phyloP scores from a whole-genome alignment of 805 yeast species.

The Wickerhamomyces hampshirensis region DNA sequence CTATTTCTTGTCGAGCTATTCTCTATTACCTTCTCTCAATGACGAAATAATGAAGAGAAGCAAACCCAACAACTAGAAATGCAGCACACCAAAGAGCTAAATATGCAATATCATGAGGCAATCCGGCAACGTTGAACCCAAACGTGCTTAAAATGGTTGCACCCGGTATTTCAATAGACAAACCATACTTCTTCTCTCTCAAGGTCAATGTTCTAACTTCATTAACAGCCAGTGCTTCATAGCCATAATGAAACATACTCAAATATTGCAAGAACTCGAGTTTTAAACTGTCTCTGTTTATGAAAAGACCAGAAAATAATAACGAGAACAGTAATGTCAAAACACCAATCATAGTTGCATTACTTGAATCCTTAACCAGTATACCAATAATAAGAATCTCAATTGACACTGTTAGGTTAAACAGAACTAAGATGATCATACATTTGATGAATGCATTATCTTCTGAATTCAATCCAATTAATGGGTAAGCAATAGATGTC shows the following conservation, averaged over 20 bases:
- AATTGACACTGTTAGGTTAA: conserved; percentile 81
- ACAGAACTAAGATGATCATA: conserved; percentile 64
- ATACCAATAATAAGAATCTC: conserved; percentile 88
- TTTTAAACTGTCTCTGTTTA: conserved; percentile 66
- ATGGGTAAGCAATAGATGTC: conserved; percentile 77
- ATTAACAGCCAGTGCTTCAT: conserved; percentile 87
- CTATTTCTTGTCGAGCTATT: background rate
- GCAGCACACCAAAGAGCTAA: conserved; percentile 51
- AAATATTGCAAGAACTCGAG: conserved; percentile 75
- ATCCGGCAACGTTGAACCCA: conserved; percentile 83
- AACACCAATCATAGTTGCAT: conserved; percentile 86
- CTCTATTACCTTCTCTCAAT: conserved; percentile 40
- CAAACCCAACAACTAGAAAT: conserved; percentile 67
- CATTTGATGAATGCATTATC: conserved; percentile 70
- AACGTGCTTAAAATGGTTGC: conserved; percentile 94
- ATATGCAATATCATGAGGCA: conserved; percentile 58
- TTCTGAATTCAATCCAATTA: conserved; percentile 81
- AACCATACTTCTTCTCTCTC: conserved; percentile 85
- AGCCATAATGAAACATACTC: conserved; percentile 92
- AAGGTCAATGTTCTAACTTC: conserved; percentile 85
- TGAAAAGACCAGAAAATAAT: conserved; percentile 88
- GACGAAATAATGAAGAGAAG: conserved; percentile 66
- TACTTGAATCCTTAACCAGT: conserved; percentile 80
- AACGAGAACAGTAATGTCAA: conserved; percentile 78
- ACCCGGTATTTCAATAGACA: conserved; percentile 94